Conservation (phyloP, 2,329 filamentous ascomycete species). For the Ascochyta koolunga region DNA sequence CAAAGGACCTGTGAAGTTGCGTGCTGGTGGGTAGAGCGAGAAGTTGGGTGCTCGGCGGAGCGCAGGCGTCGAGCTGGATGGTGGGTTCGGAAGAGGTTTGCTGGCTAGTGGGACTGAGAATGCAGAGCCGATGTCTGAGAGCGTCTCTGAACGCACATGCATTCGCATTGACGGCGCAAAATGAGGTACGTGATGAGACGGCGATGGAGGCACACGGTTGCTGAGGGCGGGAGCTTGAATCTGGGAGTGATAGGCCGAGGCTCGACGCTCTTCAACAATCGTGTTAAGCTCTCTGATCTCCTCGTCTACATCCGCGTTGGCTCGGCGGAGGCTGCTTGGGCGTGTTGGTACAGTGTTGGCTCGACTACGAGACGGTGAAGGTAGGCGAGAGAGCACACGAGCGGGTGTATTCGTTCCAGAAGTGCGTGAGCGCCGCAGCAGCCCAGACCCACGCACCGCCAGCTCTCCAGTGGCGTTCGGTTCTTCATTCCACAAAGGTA, state of each 20-base stretch:
- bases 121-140: conserved; percentile 56
- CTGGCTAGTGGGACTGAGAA: conserved; percentile 50
- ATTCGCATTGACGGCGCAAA: conserved; percentile 54
- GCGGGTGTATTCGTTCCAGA: conserved; percentile 30
- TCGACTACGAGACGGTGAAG: conserved; percentile 43
- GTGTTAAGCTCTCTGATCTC: conserved; percentile 57
- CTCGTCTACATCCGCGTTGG: conserved; percentile 50
- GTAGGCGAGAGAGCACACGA: conserved; percentile 38
- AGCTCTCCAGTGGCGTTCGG: conserved; percentile 27
- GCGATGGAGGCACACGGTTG: conserved; percentile 40
- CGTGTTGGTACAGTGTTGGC: conserved; percentile 46
- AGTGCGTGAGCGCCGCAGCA: conserved; percentile 37
- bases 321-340: conserved; percentile 46
- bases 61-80: conserved; percentile 7
- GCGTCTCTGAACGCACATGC: conserved; percentile 54
- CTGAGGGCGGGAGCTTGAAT: conserved; percentile 35
- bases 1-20: conserved; percentile 34
- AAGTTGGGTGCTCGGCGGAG: conserved; percentile 30
- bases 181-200: conserved; percentile 52
- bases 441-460: conserved; percentile 23
- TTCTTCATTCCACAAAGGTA: conserved; percentile 36
- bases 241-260: conserved; percentile 43
- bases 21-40: conserved; percentile 32
- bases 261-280: conserved; percentile 55
- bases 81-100: conserved; percentile 34